Conservation (phyloP, 2,329 filamentous ascomycete genomes). For the Apiospora marii region DNA sequence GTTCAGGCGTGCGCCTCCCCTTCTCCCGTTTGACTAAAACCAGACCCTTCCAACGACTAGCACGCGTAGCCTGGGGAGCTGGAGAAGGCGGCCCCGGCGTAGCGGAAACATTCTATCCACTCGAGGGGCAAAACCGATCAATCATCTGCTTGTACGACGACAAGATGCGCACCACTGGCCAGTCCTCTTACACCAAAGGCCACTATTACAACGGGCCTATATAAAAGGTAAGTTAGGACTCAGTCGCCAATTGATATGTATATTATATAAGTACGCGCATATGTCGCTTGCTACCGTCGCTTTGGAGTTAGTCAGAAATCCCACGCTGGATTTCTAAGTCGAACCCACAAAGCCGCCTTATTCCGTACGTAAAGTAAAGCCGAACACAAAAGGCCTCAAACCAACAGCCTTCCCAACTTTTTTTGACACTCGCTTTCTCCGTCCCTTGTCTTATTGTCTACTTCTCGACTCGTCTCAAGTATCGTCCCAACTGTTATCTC, state of each 20-base stretch:
- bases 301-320: constrained; percentile 6
- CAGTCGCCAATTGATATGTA: background rate
- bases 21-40: constrained; percentile 13
- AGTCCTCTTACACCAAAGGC: constrained; percentile 20
- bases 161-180: constrained; percentile 11
- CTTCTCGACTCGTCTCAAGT: constrained; percentile 14
- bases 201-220: constrained; percentile 7
- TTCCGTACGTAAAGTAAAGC: constrained; percentile 18
- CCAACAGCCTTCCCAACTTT: constrained; percentile 7
- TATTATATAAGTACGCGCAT: background rate
- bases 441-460: constrained; percentile 1
- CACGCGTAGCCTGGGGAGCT: background rate
- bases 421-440: background rate
- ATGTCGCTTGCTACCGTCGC: background rate
- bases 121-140: constrained; percentile 7
- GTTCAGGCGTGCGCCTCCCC: background rate
- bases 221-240: background rate
- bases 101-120: constrained; percentile 11
- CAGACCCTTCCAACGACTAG: background rate
- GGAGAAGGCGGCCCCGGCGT: constrained; percentile 8
- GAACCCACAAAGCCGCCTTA: constrained; percentile 22
- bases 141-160: constrained; percentile 7
- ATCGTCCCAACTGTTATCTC: constrained; percentile 31
- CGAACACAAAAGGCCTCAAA: constrained; percentile 19
- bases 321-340: background rate